phyloP scores from a whole-genome alignment of 2,329 filamentous ascomycete genomes.

The Zymoseptoria tritici region DNA sequence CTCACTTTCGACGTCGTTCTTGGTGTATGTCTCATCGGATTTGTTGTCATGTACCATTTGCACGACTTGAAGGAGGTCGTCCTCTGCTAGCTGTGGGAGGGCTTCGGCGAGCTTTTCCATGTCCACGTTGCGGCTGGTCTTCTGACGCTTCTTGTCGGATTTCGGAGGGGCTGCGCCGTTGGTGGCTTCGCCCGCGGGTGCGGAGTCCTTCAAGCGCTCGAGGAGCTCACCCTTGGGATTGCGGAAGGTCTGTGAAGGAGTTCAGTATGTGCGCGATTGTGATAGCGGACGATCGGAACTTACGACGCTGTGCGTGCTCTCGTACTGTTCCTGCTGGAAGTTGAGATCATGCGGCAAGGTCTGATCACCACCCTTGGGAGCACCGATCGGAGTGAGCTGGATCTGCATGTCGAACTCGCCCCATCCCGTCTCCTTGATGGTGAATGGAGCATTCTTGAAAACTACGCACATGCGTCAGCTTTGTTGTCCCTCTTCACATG shows the following conservation, averaged over 20 bases:
- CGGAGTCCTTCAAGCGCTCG: conserved; percentile 71
- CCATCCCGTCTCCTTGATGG: conserved; percentile 91
- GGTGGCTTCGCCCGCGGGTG: conserved; percentile 57
- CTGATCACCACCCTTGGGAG: conserved; percentile 75
- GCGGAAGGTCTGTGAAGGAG: conserved; percentile 59
- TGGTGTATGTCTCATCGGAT: conserved; percentile 85
- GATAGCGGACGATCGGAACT: conserved; percentile 25
- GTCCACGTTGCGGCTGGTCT: conserved; percentile 54
- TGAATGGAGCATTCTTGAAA: conserved; percentile 78
- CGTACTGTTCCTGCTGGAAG: conserved; percentile 75
- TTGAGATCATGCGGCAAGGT: conserved; percentile 82
- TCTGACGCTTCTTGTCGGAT: conserved; percentile 67
- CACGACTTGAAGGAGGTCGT: conserved; percentile 88
- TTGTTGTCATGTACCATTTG: conserved; percentile 99
- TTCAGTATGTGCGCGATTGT: background rate
- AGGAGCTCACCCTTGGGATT: conserved; percentile 87
- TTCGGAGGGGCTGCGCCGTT: conserved; percentile 46
- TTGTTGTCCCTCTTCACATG: background rate
- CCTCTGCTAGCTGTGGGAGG: conserved; percentile 80
- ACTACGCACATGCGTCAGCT: conserved; percentile 33
- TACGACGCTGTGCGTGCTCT: conserved; percentile 69
- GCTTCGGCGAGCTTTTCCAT: conserved; percentile 96
- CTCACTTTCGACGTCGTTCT: conserved; percentile 88
- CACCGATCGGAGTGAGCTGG: conserved; percentile 61
- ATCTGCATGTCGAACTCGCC: conserved; percentile 96